Conservation (phyloP, 78 protist genomes). For the Dictyostelium brefeldianum region DNA sequence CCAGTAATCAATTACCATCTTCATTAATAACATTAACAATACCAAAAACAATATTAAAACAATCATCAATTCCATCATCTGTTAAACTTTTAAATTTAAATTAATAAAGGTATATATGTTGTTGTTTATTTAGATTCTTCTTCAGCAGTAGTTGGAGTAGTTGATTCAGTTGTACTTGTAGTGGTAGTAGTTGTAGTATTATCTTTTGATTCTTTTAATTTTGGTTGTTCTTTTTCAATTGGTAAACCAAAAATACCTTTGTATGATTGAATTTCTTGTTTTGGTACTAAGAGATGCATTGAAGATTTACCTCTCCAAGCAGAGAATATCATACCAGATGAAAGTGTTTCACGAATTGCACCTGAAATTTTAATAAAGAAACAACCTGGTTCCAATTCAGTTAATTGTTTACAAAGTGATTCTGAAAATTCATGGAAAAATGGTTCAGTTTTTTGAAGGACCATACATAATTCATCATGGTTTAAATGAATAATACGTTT, state of each 20-base stretch:
- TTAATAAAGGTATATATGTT: no score
- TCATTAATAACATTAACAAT: not conserved
- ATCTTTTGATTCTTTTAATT: no score
- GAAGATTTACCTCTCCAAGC: slow-evolving; percentile 75
- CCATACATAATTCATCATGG: slow-evolving; percentile 38
- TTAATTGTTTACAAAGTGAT: not conserved
- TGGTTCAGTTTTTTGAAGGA: slow-evolving; percentile 39
- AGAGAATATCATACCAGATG: slow-evolving; percentile 41
- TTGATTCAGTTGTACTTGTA: no score
- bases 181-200: no score
- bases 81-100: no score
- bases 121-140: no score
- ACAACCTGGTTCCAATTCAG: slow-evolving; percentile 60
- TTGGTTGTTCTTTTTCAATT: no score
- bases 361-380: slow-evolving; percentile 33
- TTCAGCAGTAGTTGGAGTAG: no score
- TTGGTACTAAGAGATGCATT: slow-evolving; percentile 58
- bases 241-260: not conserved
- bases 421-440: slow-evolving; percentile 18
- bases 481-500: slow-evolving; percentile 43
- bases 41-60: not conserved
- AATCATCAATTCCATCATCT: slow-evolving; percentile 3
- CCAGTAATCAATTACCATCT: not conserved
- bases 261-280: slow-evolving; percentile 57
- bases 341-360: not conserved